These are phyloP conservation scores for Pseudognaphalium luteoalbum DNA, from an alignment of 129 eudicot genomes.

Conservation along the genomic window DNA sequence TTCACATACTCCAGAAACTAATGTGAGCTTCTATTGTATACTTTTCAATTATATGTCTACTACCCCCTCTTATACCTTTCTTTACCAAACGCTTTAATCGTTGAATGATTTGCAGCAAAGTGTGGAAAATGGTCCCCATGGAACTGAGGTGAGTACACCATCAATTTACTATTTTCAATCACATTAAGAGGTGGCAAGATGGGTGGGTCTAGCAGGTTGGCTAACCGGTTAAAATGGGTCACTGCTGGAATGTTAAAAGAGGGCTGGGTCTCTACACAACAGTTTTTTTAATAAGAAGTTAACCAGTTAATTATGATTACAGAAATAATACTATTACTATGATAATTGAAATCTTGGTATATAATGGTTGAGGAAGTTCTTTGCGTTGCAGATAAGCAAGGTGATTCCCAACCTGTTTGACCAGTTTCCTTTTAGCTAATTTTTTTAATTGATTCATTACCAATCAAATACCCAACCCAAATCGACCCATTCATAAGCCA, in stretches of 20 bases:
- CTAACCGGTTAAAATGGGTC: background rate
- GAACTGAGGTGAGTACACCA: conserved; percentile 35
- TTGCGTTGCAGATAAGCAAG: background rate
- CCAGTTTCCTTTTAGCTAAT: background rate
- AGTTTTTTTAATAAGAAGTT: background rate
- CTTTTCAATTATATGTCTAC: background rate
- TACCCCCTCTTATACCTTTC: conserved; percentile 14
- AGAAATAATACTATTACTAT: background rate
- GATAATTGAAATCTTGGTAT: background rate
- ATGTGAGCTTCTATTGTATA: conserved; percentile 30
- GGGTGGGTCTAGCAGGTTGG: background rate
- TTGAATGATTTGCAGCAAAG: conserved; percentile 33
- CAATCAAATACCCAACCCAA: background rate
- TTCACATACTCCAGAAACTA: conserved; percentile 19
- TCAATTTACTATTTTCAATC: conserved; percentile 22
- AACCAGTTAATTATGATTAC: background rate
- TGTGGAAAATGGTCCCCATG: conserved; percentile 52
- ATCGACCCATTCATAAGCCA: background rate
- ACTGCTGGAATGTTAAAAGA: background rate
- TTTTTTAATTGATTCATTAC: background rate
- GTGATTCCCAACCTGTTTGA: background rate
- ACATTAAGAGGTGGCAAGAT: background rate
- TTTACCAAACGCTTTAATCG: background rate
- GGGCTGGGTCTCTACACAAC: background rate
- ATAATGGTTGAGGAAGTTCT: background rate